Evolutionary conservation across 1,284 basidiomycete species (phyloP), one percentile per base, ranked within the genome.

Genomic region (Cutaneotrichosporon cyanovorans): DNA sequence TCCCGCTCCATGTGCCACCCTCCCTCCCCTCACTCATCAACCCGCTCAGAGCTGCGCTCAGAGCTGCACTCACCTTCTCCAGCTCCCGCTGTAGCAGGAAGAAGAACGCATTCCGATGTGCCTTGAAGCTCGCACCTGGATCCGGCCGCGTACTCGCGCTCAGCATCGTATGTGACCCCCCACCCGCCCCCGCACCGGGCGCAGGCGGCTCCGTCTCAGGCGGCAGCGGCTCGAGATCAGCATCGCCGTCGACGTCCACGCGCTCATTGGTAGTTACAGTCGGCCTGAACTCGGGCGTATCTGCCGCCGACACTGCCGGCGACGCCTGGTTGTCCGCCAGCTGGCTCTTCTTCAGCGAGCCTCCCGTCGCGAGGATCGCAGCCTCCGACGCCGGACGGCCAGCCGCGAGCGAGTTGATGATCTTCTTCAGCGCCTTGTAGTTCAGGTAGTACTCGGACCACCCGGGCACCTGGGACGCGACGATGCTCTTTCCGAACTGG

Each of bases 401-500:
- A 34, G 89, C 87, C 47, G 86, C 83, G 53, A 97, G 81, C n/a
- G 93, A 95, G 54, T 95, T 97, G 68, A 98, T 95, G 65, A 98
- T 97, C 80, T 75, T 69, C 44, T 69, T 69, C 39, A 69, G 58
- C 22, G 65, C 66, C 69, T 98, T 99, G 80, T 99, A 99, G 75
- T 98, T 95, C 58, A 97, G 81, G 73, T 98, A 98, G 75, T 89
- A 91, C 23, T 79, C 73, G 19, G 87, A 88, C 95, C 95, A 99
- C 74, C 92, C 92, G 44, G 95, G 91, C 48, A 97, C 84, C 74
- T 96, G 91, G 72, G 93, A 87, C 30, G 87, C 84, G 72, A 93
- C 90, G 59, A 99, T 91, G 60, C 91, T 87, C 76, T 99, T 99
- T 62, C 95, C 95, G 72, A 99, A 99, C 92, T 98, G 7, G 7